Conservation (phyloP, 352 stramenopile species). For the Elongisporangium anandrum region DNA sequence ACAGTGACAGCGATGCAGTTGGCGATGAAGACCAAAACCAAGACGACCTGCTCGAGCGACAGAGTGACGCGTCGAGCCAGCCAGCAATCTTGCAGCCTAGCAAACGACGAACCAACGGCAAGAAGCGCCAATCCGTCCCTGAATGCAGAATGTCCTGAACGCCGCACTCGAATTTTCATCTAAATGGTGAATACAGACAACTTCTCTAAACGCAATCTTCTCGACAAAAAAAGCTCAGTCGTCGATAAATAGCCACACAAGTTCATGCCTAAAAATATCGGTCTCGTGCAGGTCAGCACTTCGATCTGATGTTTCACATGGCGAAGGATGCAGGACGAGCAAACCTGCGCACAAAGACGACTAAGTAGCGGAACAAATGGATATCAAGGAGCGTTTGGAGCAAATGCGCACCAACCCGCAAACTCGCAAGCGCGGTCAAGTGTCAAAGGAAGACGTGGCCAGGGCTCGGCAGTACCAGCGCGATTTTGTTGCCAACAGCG, state of each 20-base stretch:
- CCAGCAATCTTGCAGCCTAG: conserved; percentile 23
- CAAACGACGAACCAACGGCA: conserved; percentile 66
- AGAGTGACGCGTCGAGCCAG: background rate
- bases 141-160: background rate
- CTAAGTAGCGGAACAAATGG: conserved; percentile 4
- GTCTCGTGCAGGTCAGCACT: too few species aligned
- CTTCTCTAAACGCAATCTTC: too few species aligned
- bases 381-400: conserved; percentile 38
- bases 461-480: conserved; percentile 36
- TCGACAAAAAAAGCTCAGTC: background rate
- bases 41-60: conserved; percentile 1
- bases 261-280: background rate
- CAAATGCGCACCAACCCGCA: conserved; percentile 37
- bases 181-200: background rate
- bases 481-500: conserved; percentile 28
- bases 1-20: background rate
- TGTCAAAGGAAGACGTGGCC: conserved; percentile 34
- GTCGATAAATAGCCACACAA: background rate
- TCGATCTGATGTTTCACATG: background rate
- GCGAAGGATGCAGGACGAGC: background rate
- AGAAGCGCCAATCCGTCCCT: conserved; percentile 23
- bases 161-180: background rate
- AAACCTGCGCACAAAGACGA: background rate
- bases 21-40: conserved; percentile 4
- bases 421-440: conserved; percentile 40